Conservation (phyloP, 345 rosid species). For the Combretum micranthum region DNA sequence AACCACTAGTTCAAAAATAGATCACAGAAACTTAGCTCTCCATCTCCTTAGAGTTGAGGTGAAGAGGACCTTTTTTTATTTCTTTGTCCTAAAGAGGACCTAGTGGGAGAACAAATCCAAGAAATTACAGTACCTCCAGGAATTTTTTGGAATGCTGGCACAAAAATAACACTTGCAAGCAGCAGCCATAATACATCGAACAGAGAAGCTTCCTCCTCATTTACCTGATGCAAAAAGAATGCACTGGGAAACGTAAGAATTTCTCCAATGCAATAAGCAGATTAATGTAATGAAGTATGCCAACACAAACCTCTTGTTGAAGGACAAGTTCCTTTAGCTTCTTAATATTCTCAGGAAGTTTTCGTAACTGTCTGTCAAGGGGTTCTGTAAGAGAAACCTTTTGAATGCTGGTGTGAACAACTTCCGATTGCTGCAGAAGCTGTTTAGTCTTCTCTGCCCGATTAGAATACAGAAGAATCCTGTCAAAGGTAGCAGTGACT, state of each 20-base stretch:
- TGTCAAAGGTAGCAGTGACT: slow-evolving; percentile 24
- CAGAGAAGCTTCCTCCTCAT: slow-evolving; percentile 96
- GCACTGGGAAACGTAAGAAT: not conserved
- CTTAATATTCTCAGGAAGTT: slow-evolving; percentile 63
- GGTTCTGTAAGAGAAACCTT: slow-evolving; percentile 75
- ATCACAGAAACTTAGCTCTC: too few species aligned
- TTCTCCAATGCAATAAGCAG: too few species aligned
- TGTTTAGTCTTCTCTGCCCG: slow-evolving; percentile 57
- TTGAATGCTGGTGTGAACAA: slow-evolving; percentile 53
- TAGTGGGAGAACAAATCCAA: slow-evolving; percentile 2
- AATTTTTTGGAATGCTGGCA: slow-evolving; percentile 92
- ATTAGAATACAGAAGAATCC: slow-evolving; percentile 65
- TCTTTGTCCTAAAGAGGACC: too few species aligned
- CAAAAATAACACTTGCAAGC: slow-evolving; percentile 97
- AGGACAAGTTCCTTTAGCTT: slow-evolving; percentile 71
- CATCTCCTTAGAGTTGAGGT: too few species aligned
- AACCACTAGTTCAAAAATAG: too few species aligned
- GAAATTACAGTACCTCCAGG: slow-evolving; percentile 72
- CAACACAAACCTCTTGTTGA: slow-evolving; percentile 60
- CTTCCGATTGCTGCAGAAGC: slow-evolving; percentile 64
- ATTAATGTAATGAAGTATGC: too few species aligned
- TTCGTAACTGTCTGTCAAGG: slow-evolving; percentile 47
- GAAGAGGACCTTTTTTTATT: too few species aligned
- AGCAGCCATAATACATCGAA: slow-evolving; percentile 82
- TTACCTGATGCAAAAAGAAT: slow-evolving; percentile 44